Evolutionary conservation across 306 rosid genomes (phyloP).

Genomic region (Luffa acutangula): DNA sequence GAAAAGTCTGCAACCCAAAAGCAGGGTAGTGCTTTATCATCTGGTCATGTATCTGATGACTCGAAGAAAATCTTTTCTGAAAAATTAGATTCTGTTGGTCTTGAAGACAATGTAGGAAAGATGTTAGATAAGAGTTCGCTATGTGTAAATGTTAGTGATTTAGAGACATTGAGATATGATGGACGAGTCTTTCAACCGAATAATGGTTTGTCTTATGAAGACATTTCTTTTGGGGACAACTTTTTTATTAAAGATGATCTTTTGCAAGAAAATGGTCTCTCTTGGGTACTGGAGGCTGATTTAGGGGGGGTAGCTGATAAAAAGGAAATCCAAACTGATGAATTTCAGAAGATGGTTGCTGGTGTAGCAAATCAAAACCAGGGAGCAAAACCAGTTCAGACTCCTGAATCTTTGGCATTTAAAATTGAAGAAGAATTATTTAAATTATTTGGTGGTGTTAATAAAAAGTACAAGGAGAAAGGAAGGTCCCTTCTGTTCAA

Average conservation of each 20-base stretch:
- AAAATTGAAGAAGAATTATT: constrained; percentile 75
- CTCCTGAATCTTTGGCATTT: constrained; percentile 54
- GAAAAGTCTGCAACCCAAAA: constrained; percentile 14
- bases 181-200: constrained; percentile 47
- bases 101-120: constrained; percentile 15
- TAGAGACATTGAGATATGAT: constrained; percentile 19
- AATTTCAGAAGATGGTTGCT: constrained; percentile 28
- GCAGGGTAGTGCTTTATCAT: constrained; percentile 23
- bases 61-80: constrained; percentile 12
- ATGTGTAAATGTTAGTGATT: constrained; percentile 20
- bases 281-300: constrained; percentile 83
- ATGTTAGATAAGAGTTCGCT: constrained; percentile 20
- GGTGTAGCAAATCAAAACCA: constrained; percentile 25
- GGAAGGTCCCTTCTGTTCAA: constrained; percentile 97
- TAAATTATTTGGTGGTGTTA: constrained; percentile 92
- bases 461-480: constrained; percentile 97
- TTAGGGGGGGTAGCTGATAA: constrained; percentile 25
- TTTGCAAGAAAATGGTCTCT: constrained; percentile 91
- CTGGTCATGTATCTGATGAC: constrained; percentile 20
- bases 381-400: constrained; percentile 18
- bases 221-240: constrained; percentile 63
- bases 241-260: constrained; percentile 82
- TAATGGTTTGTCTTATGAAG: constrained; percentile 52
- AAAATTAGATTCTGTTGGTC: constrained; percentile 17
- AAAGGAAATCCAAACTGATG: constrained; percentile 27